Conservation (phyloP, 495 filamentous ascomycete species). For the Entonaema liquescens region DNA sequence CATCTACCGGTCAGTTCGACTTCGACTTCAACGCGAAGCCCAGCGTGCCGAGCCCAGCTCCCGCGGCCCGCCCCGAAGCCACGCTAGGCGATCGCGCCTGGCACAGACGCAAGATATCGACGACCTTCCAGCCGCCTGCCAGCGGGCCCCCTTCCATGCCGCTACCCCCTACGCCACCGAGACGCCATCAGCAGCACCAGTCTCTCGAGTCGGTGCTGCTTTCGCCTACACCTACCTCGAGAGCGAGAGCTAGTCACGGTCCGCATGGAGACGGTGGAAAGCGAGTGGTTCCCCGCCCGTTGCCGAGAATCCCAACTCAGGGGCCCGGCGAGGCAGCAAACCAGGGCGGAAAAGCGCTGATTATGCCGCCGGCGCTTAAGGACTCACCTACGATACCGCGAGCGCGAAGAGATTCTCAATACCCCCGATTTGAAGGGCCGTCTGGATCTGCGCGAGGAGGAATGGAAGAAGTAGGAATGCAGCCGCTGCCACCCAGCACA, state of each 20-base stretch:
- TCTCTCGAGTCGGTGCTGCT: constrained; percentile 4
- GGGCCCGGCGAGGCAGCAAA: background rate
- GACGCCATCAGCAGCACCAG: constrained; percentile 17
- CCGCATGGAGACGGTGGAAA: background rate
- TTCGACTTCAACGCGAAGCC: constrained; percentile 7
- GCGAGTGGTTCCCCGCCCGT: background rate
- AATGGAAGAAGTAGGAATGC: background rate
- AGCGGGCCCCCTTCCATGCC: constrained; percentile 30
- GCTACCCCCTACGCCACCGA: constrained; percentile 28
- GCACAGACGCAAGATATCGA: constrained; percentile 37
- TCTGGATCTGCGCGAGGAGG: background rate
- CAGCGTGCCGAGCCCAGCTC: constrained; percentile 13
- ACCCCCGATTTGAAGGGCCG: background rate
- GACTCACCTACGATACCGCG: background rate
- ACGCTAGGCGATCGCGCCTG: constrained; percentile 39
- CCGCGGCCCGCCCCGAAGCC: constrained; percentile 9
- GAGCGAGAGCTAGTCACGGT: background rate
- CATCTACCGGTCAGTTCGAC: background rate
- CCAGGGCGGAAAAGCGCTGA: background rate
- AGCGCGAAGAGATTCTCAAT: background rate
- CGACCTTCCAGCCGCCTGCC: constrained; percentile 30
- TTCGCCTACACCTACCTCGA: constrained; percentile 8
- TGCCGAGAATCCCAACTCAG: background rate
- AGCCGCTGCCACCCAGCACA: background rate
- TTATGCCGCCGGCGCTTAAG: background rate